Base-by-base conservation (phyloP, 768 basidiomycete genomes). In the Roridomyces roridus region DNA sequence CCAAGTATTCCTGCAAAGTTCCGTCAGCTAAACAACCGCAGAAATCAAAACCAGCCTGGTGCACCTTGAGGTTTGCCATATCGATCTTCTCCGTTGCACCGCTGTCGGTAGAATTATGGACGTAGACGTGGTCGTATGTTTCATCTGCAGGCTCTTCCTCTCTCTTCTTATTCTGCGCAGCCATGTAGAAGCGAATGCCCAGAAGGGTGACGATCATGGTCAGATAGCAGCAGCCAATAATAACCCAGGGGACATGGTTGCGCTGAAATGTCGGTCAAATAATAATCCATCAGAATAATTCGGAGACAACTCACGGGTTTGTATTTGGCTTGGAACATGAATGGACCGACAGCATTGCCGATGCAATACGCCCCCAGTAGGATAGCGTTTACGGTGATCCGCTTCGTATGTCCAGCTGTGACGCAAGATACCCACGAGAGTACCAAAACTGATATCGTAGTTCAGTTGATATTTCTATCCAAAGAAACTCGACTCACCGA, bases 341-440 rank as follows among this genome's bases (percentile, higher is more conserved):
- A 87, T 0, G 89, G 88, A 20, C 82, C 84, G 5, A 81, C 82
- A 4, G 88, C 75, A 51, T 91, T 90, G 12, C 82, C 84, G 21
- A 80, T 70, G 51, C 78, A 80, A 65, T 91, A 92, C 1, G 88
- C 86, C 39, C 80, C 81, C 11, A 92, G 77, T 79, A 91, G 81
- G 59, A 92, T 84, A 0, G 91, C 88, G 64, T 92, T 91, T 6
- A 75, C 71, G 20, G 89, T 87, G 0, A 92, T 78, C 57, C 81
- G 78, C 70, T 90, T 90, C 25, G 89, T 91, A 64, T 89, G 89
- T 0, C 87, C 89, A 0, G 87, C 82, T 0, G 87, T 90, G 9
- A 88, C 82, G 40, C 70, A 80, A 1, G 82, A 83, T 14, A 90
- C 65, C 89, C 89, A 91, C 4, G 85, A 78, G 40, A 91, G 63